Evolutionary conservation across 257 asterid species (phyloP), one percentile per base, ranked within the genome.

Genomic region (Oldenlandia corymbosa): DNA sequence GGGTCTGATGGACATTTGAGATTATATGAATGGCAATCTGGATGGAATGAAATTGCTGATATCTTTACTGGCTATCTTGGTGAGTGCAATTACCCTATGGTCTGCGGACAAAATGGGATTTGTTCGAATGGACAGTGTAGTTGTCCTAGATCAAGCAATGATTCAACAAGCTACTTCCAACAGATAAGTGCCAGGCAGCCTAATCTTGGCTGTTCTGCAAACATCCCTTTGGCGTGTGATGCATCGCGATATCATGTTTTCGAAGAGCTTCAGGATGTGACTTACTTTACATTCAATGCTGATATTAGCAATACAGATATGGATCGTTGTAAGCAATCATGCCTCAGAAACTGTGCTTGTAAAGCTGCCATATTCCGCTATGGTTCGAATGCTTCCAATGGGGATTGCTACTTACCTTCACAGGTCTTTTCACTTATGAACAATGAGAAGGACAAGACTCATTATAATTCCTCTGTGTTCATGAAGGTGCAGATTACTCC

Each of bases 1-100:
- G 75, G 69, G 49, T n/a, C 77, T 3, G 84, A 77, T 63, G 82
- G 85, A 41, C 82, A 77, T 64, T 73, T 83, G 60, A 73, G 75
- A 26, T 68, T 79, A 5, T 73, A 67, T 31, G 82, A 75, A 32
- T 80, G 81, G 81, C 47, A 23, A 37, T 0, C 26, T 13, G 18
- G 28, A 13, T 79, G 85, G 88, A 69, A 24, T 4, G 71, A 63
- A 68, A 53, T 54, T 23, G 58, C 45, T 17, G 83, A 78, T 54
- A 3, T 77, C 37, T 28, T 73, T 17, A 66, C 69, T 46, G 76
- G 74, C 46, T 37, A 2, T 52, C 0, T 62, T 2, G 79, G 75
- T 2, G 73, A 10, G 34, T 78, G 87, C 27, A 12, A 26, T 34
- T 76, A 78, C n/a, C 86, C 89, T 1, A 42, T 66, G 80, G 76